Evolutionary conservation across 2,329 filamentous ascomycete genomes (phyloP).

Genomic region (Talaromyces sp.): DNA sequence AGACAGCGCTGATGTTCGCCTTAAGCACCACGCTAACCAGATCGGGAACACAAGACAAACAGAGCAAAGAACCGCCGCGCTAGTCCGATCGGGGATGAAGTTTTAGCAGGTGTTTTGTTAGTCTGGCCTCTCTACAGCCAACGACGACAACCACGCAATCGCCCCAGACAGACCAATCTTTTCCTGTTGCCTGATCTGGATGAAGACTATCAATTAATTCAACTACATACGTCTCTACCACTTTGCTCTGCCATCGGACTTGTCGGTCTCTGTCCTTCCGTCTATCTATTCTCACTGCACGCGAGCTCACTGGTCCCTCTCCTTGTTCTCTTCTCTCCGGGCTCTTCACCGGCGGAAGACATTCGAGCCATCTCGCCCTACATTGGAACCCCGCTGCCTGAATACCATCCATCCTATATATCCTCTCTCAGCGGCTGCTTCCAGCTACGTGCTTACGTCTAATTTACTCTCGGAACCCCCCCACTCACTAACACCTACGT

Average conservation of each 20-base stretch:
- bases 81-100: slow-evolving; percentile 11
- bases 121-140: background rate
- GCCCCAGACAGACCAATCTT: background rate
- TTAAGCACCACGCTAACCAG: background rate
- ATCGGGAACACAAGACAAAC: slow-evolving; percentile 1
- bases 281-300: background rate
- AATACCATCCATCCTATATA: background rate
- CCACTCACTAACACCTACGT: slow-evolving; percentile 20
- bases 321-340: background rate
- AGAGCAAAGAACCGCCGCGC: slow-evolving; percentile 9
- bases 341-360: slow-evolving; percentile 3
- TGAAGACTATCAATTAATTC: background rate
- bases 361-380: slow-evolving; percentile 6
- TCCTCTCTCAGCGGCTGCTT: background rate
- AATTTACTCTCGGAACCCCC: background rate
- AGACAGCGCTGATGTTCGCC: background rate
- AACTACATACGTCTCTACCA: background rate
- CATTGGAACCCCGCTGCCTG: background rate
- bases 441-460: background rate
- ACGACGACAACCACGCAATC: slow-evolving; percentile 7
- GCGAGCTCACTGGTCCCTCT: background rate
- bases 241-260: background rate
- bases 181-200: slow-evolving; percentile 7
- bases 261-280: background rate
- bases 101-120: background rate